Evolutionary conservation across 1,284 basidiomycete genomes (phyloP).

Genomic region (Macrocystidia cucumis): DNA sequence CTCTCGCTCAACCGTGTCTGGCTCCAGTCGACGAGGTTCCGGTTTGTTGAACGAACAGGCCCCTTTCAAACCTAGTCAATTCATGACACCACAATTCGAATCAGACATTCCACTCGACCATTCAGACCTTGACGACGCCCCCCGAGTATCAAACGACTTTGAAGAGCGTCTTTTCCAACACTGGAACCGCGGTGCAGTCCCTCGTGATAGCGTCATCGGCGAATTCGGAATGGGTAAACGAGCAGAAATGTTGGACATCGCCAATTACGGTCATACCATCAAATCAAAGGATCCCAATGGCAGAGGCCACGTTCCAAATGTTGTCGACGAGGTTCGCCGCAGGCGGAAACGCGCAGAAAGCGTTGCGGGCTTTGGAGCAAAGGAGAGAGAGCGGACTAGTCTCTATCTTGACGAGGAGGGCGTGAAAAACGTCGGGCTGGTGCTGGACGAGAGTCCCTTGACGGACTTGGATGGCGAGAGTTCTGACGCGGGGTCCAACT

Average conservation of each 20-base stretch:
- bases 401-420: slow-evolving; percentile 58
- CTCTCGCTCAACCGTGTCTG: slow-evolving; percentile 19
- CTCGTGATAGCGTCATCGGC: slow-evolving; percentile 74
- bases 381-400: slow-evolving; percentile 42
- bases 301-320: slow-evolving; percentile 12
- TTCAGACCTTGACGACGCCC: slow-evolving; percentile 15
- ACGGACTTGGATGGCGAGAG: slow-evolving; percentile 56
- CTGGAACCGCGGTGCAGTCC: slow-evolving; percentile 76
- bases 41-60: slow-evolving; percentile 42
- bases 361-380: slow-evolving; percentile 31
- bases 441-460: slow-evolving; percentile 62
- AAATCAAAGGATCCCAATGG: slow-evolving; percentile 19
- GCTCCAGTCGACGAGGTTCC: slow-evolving; percentile 22
- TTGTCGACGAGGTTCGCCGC: slow-evolving; percentile 16
- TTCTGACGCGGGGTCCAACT: slow-evolving; percentile 19
- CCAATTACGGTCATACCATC: slow-evolving; percentile 63
- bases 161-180: slow-evolving; percentile 75
- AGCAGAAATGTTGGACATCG: slow-evolving; percentile 76
- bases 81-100: slow-evolving; percentile 21
- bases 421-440: slow-evolving; percentile 34
- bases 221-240: slow-evolving; percentile 63
- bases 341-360: slow-evolving; percentile 52
- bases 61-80: slow-evolving; percentile 32
- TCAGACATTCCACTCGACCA: background rate
- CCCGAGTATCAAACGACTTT: slow-evolving; percentile 59